Conservation (phyloP, 1,284 basidiomycete genomes). For the Heliocybe sulcata region DNA sequence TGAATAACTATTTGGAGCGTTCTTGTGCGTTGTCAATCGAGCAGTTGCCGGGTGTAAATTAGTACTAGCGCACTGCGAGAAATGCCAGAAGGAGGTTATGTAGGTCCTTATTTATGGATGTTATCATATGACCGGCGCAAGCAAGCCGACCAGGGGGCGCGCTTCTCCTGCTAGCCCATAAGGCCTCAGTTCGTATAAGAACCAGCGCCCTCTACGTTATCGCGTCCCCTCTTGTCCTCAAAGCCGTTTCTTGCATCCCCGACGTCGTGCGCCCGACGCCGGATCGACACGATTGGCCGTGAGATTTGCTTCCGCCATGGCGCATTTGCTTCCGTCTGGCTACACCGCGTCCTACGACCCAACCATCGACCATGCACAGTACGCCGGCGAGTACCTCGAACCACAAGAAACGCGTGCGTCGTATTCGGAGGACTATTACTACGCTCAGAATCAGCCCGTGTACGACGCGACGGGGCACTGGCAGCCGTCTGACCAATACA, state of each 20-base stretch:
- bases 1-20: not conserved
- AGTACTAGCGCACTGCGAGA: not conserved
- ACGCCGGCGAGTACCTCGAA: not conserved
- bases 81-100: not conserved
- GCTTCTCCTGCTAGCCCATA: not conserved
- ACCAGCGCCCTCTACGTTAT: not conserved
- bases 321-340: conserved; percentile 3
- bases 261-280: not conserved
- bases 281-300: not conserved
- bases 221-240: not conserved
- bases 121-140: not conserved
- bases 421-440: not conserved
- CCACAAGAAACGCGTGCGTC: not conserved
- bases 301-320: conserved; percentile 1
- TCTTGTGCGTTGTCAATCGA: not conserved
- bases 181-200: not conserved
- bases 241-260: not conserved
- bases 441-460: not conserved
- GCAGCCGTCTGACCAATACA: not conserved
- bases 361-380: not conserved
- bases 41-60: not conserved
- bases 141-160: not conserved
- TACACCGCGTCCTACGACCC: not conserved
- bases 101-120: not conserved
- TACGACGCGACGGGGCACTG: not conserved